These are phyloP conservation scores for Phytophthora pseudosyringae DNA, from an alignment of 352 stramenopile species.

Conservation along the genomic window DNA sequence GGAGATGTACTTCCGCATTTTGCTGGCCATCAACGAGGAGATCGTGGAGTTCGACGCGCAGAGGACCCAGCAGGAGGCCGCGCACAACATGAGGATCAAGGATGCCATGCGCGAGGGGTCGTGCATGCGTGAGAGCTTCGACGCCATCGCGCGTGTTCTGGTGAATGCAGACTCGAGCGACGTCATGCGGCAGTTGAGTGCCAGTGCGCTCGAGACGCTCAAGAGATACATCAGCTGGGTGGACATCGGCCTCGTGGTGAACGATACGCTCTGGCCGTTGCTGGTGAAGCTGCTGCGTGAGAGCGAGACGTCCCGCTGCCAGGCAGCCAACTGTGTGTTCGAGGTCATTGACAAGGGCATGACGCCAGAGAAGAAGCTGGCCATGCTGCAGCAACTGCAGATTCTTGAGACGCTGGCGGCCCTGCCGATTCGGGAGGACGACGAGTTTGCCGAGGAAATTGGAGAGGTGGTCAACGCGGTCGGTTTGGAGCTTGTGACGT, in stretches of 20 bases:
- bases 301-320: slow-evolving; percentile 63
- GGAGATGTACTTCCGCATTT: slow-evolving; percentile 91
- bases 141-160: slow-evolving; percentile 86
- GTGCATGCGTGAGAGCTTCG: slow-evolving; percentile 78
- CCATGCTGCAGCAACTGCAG: slow-evolving; percentile 74
- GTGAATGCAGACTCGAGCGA: slow-evolving; percentile 74
- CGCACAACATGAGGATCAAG: slow-evolving; percentile 88
- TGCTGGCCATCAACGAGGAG: slow-evolving; percentile 92
- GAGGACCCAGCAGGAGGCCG: slow-evolving; percentile 59
- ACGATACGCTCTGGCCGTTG: slow-evolving; percentile 81
- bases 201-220: slow-evolving; percentile 74
- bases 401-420: slow-evolving; percentile 63
- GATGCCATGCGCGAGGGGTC: slow-evolving; percentile 86
- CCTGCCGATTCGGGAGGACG: slow-evolving; percentile 75
- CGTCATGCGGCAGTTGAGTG: slow-evolving; percentile 73
- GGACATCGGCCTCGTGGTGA: slow-evolving; percentile 83
- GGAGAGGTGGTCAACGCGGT: slow-evolving; percentile 86
- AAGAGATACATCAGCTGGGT: slow-evolving; percentile 90
- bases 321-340: slow-evolving; percentile 84
- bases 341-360: slow-evolving; percentile 90
- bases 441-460: slow-evolving; percentile 85
- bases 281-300: slow-evolving; percentile 75
- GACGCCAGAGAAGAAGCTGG: slow-evolving; percentile 83
- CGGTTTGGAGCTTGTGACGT: slow-evolving; percentile 80
- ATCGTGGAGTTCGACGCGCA: slow-evolving; percentile 90